These are phyloP conservation scores for Hygrocybe coccinea DNA, from an alignment of 768 basidiomycete genomes.

Conservation along the genomic window DNA sequence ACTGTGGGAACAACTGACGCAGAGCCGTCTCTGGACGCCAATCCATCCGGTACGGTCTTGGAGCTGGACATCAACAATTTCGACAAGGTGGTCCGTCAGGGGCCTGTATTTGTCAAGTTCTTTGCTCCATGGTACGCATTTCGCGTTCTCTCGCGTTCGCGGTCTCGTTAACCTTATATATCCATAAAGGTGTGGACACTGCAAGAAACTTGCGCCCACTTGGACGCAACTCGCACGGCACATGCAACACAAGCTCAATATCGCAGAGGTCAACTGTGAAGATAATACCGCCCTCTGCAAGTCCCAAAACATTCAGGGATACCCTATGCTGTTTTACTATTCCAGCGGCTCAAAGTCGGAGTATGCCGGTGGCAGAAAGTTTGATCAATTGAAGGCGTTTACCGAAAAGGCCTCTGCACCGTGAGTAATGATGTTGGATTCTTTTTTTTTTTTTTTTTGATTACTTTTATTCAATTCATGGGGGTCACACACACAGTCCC, in stretches of 20 bases:
- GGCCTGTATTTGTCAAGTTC: slow-evolving; percentile 57
- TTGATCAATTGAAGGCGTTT: slow-evolving; percentile 69
- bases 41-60: slow-evolving; percentile 36
- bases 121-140: slow-evolving; percentile 77
- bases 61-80: slow-evolving; percentile 37
- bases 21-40: slow-evolving; percentile 22
- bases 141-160: neutral
- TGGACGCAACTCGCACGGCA: slow-evolving; percentile 72
- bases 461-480: slow-evolving; percentile 3
- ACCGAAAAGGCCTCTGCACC: slow-evolving; percentile 67
- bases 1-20: slow-evolving; percentile 15
- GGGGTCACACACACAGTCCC: slow-evolving; percentile 35
- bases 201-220: slow-evolving; percentile 84
- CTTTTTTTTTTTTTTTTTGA: neutral
- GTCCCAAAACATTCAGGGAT: slow-evolving; percentile 64
- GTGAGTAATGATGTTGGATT: slow-evolving; percentile 41
- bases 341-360: slow-evolving; percentile 58
- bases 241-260: slow-evolving; percentile 65
- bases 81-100: slow-evolving; percentile 32
- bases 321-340: slow-evolving; percentile 77
- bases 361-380: slow-evolving; percentile 66
- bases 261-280: slow-evolving; percentile 91
- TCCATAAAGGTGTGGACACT: slow-evolving; percentile 84
- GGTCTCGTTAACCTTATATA: neutral
- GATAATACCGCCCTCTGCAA: slow-evolving; percentile 62